These are phyloP conservation scores for Saccharomyces hybrid DNA, from an alignment of 1,139 yeast genomes.

Conservation along the genomic window DNA sequence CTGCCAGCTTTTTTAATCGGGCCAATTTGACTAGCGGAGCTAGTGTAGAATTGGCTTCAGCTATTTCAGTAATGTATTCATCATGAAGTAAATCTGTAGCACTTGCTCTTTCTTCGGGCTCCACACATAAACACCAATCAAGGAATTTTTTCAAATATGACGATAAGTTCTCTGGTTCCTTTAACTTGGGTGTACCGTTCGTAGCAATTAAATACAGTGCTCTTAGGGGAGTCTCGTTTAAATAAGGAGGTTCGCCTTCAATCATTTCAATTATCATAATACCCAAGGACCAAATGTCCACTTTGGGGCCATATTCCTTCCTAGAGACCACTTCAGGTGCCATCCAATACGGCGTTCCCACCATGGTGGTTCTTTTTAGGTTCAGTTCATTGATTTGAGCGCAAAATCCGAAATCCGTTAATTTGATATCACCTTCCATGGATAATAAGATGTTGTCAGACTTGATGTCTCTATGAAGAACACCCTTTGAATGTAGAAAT, in stretches of 20 bases:
- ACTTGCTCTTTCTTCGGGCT: constrained; percentile 68
- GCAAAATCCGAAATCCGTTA: constrained; percentile 78
- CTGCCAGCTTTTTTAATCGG: constrained; percentile 60
- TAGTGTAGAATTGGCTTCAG: constrained; percentile 60
- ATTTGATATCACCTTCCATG: constrained; percentile 78
- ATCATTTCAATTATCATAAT: constrained; percentile 96
- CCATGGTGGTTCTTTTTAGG: constrained; percentile 90
- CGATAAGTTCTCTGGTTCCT: constrained; percentile 74
- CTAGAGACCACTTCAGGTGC: constrained; percentile 95
- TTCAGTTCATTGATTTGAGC: constrained; percentile 88
- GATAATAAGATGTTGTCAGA: constrained; percentile 85
- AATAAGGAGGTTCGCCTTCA: constrained; percentile 96
- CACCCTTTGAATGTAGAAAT: constrained; percentile 87
- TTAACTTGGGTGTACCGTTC: constrained; percentile 82
- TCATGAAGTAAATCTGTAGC: constrained; percentile 67
- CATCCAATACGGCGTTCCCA: constrained; percentile 99
- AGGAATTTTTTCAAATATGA: constrained; percentile 57
- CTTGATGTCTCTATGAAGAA: constrained; percentile 92
- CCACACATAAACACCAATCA: constrained; percentile 71
- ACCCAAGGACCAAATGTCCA: constrained; percentile 92
- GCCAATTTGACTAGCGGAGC: constrained; percentile 87
- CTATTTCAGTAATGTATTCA: constrained; percentile 51
- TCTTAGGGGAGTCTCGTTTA: constrained; percentile 79
- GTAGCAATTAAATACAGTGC: constrained; percentile 87
- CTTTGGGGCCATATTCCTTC: constrained; percentile 89